Conservation (phyloP, 2,329 filamentous ascomycete genomes). For the Sarocladium brachiariae region DNA sequence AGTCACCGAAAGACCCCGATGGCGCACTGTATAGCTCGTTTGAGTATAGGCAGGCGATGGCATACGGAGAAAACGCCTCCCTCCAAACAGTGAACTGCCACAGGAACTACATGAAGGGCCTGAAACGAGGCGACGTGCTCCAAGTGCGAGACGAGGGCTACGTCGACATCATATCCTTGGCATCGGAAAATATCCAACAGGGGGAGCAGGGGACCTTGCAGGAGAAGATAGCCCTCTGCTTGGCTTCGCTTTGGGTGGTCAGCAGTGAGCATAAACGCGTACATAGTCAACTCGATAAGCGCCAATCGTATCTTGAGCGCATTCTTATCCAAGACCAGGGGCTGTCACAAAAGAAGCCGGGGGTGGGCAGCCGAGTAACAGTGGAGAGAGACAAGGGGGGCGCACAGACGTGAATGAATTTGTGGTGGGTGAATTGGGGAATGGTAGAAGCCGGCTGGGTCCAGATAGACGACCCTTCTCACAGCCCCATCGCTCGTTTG, state of each 20-base stretch:
- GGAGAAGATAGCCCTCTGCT: background rate
- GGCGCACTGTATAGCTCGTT: background rate
- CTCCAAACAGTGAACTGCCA: too few species aligned
- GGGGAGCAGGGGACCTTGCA: background rate
- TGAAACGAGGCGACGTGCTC: background rate
- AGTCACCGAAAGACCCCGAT: background rate
- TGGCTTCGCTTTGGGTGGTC: background rate
- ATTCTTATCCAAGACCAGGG: background rate
- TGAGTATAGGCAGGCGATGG: too few species aligned
- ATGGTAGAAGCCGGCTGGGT: too few species aligned
- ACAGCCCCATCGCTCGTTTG: too few species aligned
- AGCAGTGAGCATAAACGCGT: slow-evolving; percentile 1
- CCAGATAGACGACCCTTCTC: too few species aligned
- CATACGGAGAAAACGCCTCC: too few species aligned
- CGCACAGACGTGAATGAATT: slow-evolving; percentile 1
- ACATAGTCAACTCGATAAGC: background rate
- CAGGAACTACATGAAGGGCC: too few species aligned
- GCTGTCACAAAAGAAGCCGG: background rate
- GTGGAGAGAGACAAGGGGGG: too few species aligned
- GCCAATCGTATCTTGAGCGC: slow-evolving; percentile 4
- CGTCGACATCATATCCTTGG: background rate
- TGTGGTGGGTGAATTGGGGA: too few species aligned
- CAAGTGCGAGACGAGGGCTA: background rate
- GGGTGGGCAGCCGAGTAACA: too few species aligned
- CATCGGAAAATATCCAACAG: slow-evolving; percentile 7